Conservation (phyloP, 345 rosid genomes). For the Heritiera fomes region DNA sequence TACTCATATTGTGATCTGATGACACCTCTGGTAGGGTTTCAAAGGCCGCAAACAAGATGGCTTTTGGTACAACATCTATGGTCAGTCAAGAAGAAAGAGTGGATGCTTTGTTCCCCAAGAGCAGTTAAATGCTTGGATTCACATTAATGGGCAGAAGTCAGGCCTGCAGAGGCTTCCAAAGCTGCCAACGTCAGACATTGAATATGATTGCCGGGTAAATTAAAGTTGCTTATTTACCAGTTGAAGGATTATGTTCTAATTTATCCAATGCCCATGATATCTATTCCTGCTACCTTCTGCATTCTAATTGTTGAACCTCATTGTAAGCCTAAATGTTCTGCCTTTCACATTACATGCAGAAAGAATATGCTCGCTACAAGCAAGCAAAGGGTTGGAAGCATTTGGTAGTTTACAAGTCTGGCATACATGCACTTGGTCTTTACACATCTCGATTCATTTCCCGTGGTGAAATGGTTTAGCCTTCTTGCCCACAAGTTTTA, state of each 20-base stretch:
- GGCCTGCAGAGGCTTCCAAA: constrained; percentile 33
- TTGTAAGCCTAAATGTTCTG: neutral
- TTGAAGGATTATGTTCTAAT: neutral
- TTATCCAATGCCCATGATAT: neutral
- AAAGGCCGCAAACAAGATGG: constrained; percentile 56
- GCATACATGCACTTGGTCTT: constrained; percentile 64
- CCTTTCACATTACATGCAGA: constrained; percentile 36
- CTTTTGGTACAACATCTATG: constrained; percentile 33
- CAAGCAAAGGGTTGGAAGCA: constrained; percentile 52
- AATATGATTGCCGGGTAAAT: constrained; percentile 49
- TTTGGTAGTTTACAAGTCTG: constrained; percentile 63
- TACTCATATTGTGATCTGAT: constrained; percentile 13
- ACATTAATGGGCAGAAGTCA: constrained; percentile 56
- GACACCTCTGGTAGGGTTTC: constrained; percentile 38
- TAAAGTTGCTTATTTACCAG: constrained; percentile 9
- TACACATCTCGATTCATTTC: constrained; percentile 55
- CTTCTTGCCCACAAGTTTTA: constrained; percentile 17
- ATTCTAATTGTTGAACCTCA: neutral
- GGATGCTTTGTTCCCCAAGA: constrained; percentile 54
- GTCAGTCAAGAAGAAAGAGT: constrained; percentile 35
- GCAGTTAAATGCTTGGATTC: constrained; percentile 61
- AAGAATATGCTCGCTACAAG: constrained; percentile 56
- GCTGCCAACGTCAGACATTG: constrained; percentile 34
- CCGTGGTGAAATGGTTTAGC: constrained; percentile 56
- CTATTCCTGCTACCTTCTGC: neutral